phyloP scores from a whole-genome alignment of 163 green algal genomes.

The Chloromonas sp. region DNA sequence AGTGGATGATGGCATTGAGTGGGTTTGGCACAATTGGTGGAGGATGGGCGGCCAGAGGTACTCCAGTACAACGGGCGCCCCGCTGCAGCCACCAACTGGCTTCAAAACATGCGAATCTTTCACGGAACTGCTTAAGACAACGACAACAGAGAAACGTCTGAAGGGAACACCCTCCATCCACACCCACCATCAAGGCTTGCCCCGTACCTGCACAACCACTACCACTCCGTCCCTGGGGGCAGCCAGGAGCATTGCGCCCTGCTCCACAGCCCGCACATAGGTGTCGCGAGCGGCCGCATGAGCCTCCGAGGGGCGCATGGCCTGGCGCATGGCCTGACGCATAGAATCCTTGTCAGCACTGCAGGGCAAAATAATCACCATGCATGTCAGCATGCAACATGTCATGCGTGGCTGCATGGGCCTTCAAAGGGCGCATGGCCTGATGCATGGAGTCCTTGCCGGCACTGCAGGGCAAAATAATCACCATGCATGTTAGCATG shows the following conservation, averaged over 20 bases:
- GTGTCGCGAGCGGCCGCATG: slow-evolving; percentile 38
- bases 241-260: slow-evolving; percentile 51
- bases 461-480: too few species aligned
- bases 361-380: neutral
- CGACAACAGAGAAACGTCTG: neutral
- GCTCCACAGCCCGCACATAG: slow-evolving; percentile 57
- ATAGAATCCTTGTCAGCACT: slow-evolving; percentile 24
- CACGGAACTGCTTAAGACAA: neutral
- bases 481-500: neutral
- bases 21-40: too few species aligned
- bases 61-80: too few species aligned
- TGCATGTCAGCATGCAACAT: neutral
- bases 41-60: too few species aligned
- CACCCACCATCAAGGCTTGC: too few species aligned
- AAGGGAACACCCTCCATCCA: too few species aligned
- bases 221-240: slow-evolving; percentile 20
- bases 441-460: neutral
- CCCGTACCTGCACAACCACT: slow-evolving; percentile 7
- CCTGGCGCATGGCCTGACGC: slow-evolving; percentile 36
- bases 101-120: too few species aligned
- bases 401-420: neutral
- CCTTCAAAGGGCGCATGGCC: neutral
- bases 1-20: too few species aligned
- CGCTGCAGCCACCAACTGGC: too few species aligned
- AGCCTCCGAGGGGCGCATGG: slow-evolving; percentile 55